Percentiles rank a stretch among this genome's conserved stretches.
phyloP scores from a whole-genome alignment of 2,329 filamentous ascomycete species.

The Daldinia sp. region DNA sequence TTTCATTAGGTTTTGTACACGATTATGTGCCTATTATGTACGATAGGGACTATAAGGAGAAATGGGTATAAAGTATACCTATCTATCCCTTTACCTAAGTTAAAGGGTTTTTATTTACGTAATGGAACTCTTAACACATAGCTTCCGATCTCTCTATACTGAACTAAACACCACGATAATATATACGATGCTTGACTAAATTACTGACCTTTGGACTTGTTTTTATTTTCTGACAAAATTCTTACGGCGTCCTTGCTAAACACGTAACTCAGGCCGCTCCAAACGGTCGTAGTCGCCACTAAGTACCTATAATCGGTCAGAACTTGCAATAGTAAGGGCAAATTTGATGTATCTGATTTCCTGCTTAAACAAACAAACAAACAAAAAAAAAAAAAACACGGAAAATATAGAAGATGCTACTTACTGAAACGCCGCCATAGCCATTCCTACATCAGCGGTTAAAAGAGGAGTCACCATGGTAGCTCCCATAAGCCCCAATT shows the following conservation, averaged over 20 bases:
- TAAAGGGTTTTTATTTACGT: neutral
- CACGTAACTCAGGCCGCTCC: conserved; percentile 93
- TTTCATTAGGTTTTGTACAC: neutral
- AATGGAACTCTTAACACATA: neutral
- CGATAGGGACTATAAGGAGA: neutral
- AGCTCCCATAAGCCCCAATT: conserved; percentile 85
- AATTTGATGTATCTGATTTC: too few species aligned
- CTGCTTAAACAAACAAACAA: too few species aligned
- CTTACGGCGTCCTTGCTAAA: conserved; percentile 92
- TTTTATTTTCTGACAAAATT: conserved; percentile 69
- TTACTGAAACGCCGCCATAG: conserved; percentile 74
- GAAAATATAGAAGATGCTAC: conserved; percentile 49
- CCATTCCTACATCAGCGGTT: conserved; percentile 64
- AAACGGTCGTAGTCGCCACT: conserved; percentile 89
- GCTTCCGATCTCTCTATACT: too few species aligned
- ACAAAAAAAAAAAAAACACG: too few species aligned
- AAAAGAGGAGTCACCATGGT: conserved; percentile 85
- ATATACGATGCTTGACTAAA: neutral
- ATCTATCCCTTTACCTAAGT: too few species aligned
- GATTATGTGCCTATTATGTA: conserved; percentile 6
- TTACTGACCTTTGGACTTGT: conserved; percentile 39
- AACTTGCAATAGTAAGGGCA: conserved; percentile 14
- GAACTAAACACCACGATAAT: neutral
- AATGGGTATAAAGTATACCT: too few species aligned
- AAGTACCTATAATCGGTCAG: conserved; percentile 71